Evolutionary conservation across 345 rosid species (phyloP).

Genomic region (Excoecaria cochinchinensis): DNA sequence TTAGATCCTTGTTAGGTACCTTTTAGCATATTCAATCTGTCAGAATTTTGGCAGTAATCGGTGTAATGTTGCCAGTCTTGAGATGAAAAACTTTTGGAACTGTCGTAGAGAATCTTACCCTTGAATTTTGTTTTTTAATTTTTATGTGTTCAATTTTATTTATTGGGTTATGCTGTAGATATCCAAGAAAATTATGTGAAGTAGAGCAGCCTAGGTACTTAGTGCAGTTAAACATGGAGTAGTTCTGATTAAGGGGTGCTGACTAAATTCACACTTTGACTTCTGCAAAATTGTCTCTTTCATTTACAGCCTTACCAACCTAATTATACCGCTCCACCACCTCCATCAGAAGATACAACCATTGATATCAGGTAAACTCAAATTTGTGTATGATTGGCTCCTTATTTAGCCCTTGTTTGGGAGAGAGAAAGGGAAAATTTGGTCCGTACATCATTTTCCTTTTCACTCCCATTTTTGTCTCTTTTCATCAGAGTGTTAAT

Average conservation of each 20-base stretch:
- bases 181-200: background rate
- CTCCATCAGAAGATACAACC: constrained; percentile 21
- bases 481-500: background rate
- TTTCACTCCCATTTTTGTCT: background rate
- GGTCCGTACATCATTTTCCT: background rate
- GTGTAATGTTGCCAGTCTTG: background rate
- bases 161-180: background rate
- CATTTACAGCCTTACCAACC: constrained; percentile 29
- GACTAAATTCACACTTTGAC: background rate
- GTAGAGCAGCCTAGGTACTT: background rate
- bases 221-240: background rate
- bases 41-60: background rate
- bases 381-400: background rate
- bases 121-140: background rate
- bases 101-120: background rate
- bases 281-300: background rate
- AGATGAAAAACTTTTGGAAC: background rate
- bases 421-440: background rate
- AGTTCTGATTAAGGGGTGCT: background rate
- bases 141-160: background rate
- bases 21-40: background rate
- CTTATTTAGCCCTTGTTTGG: background rate
- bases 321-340: constrained; percentile 33
- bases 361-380: constrained; percentile 16
- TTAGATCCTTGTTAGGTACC: background rate